These are phyloP conservation scores for Beauveria medogensis DNA, from an alignment of 2,329 filamentous ascomycete genomes.

Conservation along the genomic window DNA sequence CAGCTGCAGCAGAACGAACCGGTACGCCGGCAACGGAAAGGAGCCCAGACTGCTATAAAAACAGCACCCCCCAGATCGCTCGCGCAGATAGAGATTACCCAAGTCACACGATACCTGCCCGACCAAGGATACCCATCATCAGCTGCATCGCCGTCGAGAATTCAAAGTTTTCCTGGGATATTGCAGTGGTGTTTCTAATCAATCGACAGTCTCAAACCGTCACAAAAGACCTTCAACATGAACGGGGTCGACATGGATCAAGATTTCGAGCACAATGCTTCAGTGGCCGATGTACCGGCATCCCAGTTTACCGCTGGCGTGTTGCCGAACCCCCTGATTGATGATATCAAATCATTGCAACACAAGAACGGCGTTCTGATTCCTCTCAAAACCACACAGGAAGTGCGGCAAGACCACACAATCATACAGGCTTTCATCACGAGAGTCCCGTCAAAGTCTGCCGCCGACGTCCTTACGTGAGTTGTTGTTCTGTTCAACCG, in stretches of 20 bases:
- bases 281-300: neutral
- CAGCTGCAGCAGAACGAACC: neutral
- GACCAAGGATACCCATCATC: neutral
- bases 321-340: slow-evolving; percentile 29
- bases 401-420: slow-evolving; percentile 50
- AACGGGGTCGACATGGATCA: neutral
- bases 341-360: slow-evolving; percentile 27
- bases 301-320: slow-evolving; percentile 4
- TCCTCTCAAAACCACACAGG: slow-evolving; percentile 56
- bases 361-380: slow-evolving; percentile 44
- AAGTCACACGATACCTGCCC: neutral
- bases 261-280: slow-evolving; percentile 2
- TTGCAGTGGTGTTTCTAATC: neutral
- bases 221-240: neutral
- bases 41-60: neutral
- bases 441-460: slow-evolving; percentile 61
- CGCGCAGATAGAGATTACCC: neutral
- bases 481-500: slow-evolving; percentile 22
- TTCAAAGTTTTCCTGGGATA: slow-evolving; percentile 9
- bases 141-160: slow-evolving; percentile 10
- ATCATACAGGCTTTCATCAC: slow-evolving; percentile 61
- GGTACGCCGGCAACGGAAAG: neutral
- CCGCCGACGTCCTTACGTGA: slow-evolving; percentile 66
- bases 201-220: neutral
- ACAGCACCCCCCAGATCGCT: neutral